Conservation (phyloP, 306 rosid genomes). For the Vigna trinervia region DNA sequence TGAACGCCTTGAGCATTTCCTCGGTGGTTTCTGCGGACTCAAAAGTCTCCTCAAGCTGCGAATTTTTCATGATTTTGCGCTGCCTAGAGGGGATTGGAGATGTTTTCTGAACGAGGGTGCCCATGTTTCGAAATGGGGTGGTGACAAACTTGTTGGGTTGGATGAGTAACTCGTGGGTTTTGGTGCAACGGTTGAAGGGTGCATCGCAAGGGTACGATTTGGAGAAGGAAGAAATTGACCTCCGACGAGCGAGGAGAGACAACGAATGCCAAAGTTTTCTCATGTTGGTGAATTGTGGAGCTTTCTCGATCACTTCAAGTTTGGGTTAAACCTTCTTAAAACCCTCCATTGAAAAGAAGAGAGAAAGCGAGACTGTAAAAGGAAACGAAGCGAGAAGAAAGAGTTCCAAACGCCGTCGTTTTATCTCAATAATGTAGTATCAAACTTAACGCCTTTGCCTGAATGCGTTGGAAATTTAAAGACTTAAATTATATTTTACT, state of each 20-base stretch:
- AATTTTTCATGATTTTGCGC: slow-evolving; percentile 65
- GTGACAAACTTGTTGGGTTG: slow-evolving; percentile 49
- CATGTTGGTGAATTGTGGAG: slow-evolving; percentile 51
- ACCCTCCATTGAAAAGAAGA: slow-evolving; percentile 44
- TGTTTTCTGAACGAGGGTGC: slow-evolving; percentile 60
- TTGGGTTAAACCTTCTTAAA: slow-evolving; percentile 57
- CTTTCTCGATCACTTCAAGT: neutral
- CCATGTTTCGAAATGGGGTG: slow-evolving; percentile 60
- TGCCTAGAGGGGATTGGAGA: slow-evolving; percentile 68
- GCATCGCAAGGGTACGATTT: slow-evolving; percentile 45
- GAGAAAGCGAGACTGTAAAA: neutral
- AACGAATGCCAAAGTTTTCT: slow-evolving; percentile 58
- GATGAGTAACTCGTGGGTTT: slow-evolving; percentile 49
- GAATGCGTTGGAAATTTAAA: too few relatives aligned
- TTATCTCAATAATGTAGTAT: neutral
- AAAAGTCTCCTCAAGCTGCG: slow-evolving; percentile 79
- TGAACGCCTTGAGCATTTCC: slow-evolving; percentile 71
- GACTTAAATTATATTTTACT: too few relatives aligned
- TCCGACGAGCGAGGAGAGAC: slow-evolving; percentile 54
- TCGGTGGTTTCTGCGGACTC: slow-evolving; percentile 70
- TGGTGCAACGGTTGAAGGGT: slow-evolving; percentile 52
- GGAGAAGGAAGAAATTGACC: slow-evolving; percentile 41
- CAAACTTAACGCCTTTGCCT: too few relatives aligned
- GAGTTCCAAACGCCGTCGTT: slow-evolving; percentile 32
- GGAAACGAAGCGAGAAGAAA: neutral